Conservation (phyloP, 345 rosid genomes). For the Corymbia maculata region DNA sequence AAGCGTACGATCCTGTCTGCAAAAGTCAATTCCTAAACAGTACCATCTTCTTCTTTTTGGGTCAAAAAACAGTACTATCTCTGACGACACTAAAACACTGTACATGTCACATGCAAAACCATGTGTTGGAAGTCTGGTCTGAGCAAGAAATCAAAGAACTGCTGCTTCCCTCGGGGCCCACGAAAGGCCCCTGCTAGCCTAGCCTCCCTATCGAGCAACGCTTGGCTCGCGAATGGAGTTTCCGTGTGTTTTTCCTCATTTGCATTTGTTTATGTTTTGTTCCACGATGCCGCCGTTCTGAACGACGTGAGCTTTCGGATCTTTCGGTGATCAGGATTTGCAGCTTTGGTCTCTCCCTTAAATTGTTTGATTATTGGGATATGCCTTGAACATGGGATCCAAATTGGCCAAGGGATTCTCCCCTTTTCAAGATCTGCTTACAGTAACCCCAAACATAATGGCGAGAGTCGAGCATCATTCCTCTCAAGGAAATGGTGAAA, state of each 20-base stretch:
- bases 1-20: rapidly evolving
- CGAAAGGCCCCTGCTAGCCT: background rate
- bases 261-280: background rate
- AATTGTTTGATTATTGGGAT: background rate
- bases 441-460: background rate
- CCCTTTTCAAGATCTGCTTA: background rate
- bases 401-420: background rate
- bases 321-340: background rate
- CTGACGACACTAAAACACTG: background rate
- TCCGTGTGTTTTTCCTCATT: background rate
- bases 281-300: background rate
- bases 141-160: background rate
- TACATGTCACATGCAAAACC: background rate
- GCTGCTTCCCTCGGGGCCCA: background rate
- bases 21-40: background rate
- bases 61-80: background rate
- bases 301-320: background rate
- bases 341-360: background rate
- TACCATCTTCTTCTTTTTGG: background rate
- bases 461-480: background rate
- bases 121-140: background rate
- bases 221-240: background rate
- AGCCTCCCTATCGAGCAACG: background rate
- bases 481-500: background rate
- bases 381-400: background rate